phyloP scores from a whole-genome alignment of 108 stramenopile genomes.

The Aurantiochytrium sp. region DNA sequence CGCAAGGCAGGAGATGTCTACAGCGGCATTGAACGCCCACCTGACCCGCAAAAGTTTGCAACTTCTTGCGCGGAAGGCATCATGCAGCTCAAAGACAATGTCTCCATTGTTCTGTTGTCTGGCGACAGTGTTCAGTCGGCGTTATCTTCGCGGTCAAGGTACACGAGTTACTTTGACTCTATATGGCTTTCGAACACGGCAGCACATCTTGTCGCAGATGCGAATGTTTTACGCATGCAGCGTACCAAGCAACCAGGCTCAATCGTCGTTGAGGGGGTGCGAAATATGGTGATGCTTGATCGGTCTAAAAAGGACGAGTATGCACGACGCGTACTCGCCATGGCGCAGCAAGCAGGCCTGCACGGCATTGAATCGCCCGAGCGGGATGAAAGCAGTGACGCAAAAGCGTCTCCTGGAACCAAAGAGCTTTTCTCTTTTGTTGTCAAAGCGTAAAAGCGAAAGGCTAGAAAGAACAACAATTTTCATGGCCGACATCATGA shows the following conservation, averaged over 20 bases:
- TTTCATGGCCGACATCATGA: not conserved
- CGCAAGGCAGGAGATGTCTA: constrained; percentile 30
- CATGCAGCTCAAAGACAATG: not conserved
- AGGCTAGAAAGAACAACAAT: not conserved
- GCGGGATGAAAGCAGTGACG: too few relatives aligned
- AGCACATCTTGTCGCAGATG: not conserved
- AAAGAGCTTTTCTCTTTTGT: too few relatives aligned
- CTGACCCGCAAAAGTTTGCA: not conserved
- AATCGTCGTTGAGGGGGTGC: not conserved
- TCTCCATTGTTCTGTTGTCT: not conserved
- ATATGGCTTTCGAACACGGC: not conserved
- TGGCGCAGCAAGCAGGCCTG: not conserved
- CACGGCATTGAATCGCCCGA: not conserved
- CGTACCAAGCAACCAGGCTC: not conserved
- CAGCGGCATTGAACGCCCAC: constrained; percentile 29
- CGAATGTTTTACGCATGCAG: not conserved
- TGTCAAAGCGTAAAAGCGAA: not conserved
- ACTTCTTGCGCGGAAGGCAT: not conserved
- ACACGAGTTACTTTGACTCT: not conserved
- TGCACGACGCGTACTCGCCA: not conserved
- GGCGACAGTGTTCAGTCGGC: not conserved
- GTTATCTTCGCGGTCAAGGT: not conserved
- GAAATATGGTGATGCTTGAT: not conserved
- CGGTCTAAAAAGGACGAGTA: not conserved
- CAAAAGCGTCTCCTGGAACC: too few relatives aligned